Base-by-base conservation (phyloP, 2,329 filamentous ascomycete species). In the Colletotrichum spaethianum region DNA sequence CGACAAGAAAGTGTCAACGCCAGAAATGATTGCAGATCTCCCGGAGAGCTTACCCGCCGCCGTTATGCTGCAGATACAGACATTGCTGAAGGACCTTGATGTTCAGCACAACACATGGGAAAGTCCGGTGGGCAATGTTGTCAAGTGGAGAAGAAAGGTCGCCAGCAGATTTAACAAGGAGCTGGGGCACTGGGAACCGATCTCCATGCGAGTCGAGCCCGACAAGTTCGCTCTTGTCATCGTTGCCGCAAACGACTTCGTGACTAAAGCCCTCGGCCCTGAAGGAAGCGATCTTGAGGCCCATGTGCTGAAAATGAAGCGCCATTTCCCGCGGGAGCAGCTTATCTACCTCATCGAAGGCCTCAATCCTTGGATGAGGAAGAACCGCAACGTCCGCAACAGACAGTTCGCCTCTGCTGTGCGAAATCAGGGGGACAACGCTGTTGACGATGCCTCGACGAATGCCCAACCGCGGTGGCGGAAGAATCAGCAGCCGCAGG, bases 11-110 rank as follows among this genome's bases (percentile, higher is more conserved):
- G 83, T 91, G 0, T 93, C 93, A 0, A 89, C 91, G 0, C 88
- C 88, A 0, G 93, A 96, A 79, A 96, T 96, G 93, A 91, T 96
- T 62, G 86, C 94, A 1, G 89, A 94, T 75, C 83, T 96, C 31
- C 88, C 93, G 0, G 81, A 82, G 0, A 87, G 86, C 1, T 82
- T 96, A 1, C 81, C 87, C 28, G 79, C 85, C 0, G 83, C 81
- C 0, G 78, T 87, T 31, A 83, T 78, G 31, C 79, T 84, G 1
- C 87, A 88, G 57, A 79, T 88, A 6, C 81, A 86, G 65, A 79
- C 83, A 0, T 81, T 91, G n/a, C 82, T 93, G 0, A 78, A 81
- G 2, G 83, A 86, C 1, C 77, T 91, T 3, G 81, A 85, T 18
- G 87, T 90, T 12, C 79, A 88, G 62, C 81, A 83, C 70, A 77